Evolutionary conservation across 345 rosid species (phyloP), one percentile per base, ranked within the genome.

Genomic region (Eucalyptus fibrosa): DNA sequence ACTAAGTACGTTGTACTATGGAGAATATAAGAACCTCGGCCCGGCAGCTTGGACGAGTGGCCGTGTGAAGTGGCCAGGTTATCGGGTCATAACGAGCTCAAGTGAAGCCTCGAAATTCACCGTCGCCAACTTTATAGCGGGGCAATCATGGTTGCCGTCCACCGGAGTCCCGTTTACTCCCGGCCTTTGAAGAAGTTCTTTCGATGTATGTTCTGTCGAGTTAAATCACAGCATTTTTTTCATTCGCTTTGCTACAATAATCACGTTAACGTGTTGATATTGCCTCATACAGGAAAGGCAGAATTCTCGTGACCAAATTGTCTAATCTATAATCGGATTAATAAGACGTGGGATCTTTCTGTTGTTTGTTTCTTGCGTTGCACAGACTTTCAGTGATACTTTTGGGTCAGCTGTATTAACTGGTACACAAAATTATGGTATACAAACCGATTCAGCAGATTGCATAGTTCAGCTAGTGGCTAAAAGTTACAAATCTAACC

Each of bases 11-110:
- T 89, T 96, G 92, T 95, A 93, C 62, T 97, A 97, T 72, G 98
- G 97, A 45, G 99, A 97, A 93, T 97, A 95, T 86, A 91, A 59
- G 86, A 97, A 97, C 60, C 44, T 89, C 24, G 98, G 99, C 17
- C 99, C 98, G 0, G 95, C 91, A 4, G 91, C 97, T 86, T 91
- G 96, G 6, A 97, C 97, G 0, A 88, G 93, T 77, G 87, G 94
- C 86, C 92, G 99, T 45, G 99, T 97, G 59, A 93, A 92, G 16
- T 95, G 99, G 99, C 82, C 89, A 6, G 98, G 99, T 30, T 97
- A 92, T 89, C 93, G 91, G 47, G 97, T 92, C 18, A 95, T 96
- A 87, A 94, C 77, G 12, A 97, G 94, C 65, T 87, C 95, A 3
- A 88, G 91, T 1, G 97, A 95, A 86, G 99, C 98, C 30, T 94